phyloP scores from a whole-genome alignment of 1,139 yeast genomes.

The Kurtzmaniella quercitrusa region DNA sequence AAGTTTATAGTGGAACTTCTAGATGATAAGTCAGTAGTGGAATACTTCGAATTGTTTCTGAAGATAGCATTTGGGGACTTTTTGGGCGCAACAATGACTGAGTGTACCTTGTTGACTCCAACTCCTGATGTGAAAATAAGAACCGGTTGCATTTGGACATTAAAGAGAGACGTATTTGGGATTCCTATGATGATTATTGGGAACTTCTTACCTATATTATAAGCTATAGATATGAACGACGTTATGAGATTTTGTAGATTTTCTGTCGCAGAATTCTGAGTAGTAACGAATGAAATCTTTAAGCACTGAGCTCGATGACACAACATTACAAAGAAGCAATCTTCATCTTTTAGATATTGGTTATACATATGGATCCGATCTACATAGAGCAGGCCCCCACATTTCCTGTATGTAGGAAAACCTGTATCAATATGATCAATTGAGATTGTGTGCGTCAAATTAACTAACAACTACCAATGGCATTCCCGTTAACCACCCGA shows the following conservation, averaged over 20 bases:
- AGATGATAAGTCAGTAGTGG: constrained; percentile 83
- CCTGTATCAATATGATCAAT: too few relatives aligned
- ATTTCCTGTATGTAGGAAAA: too few relatives aligned
- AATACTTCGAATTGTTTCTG: constrained; percentile 81
- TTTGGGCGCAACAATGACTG: constrained; percentile 85
- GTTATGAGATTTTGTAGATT: background rate
- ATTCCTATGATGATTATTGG: constrained; percentile 91
- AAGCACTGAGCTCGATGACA: background rate
- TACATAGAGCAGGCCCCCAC: too few relatives aligned
- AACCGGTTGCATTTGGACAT: constrained; percentile 86
- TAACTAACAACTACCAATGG: background rate
- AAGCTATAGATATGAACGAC: background rate
- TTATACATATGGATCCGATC: too few relatives aligned
- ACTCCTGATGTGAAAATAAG: constrained; percentile 45
- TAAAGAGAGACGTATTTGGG: constrained; percentile 62
- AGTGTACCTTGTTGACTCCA: constrained; percentile 70
- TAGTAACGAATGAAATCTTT: background rate
- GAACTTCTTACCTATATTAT: constrained; percentile 70
- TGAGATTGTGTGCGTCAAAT: too few relatives aligned
- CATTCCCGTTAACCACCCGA: constrained; percentile 17
- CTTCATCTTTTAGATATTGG: too few relatives aligned
- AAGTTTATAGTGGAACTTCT: constrained; percentile 84
- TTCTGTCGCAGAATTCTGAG: background rate
- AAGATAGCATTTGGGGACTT: constrained; percentile 90
- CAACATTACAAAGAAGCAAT: too few relatives aligned